phyloP scores from a whole-genome alignment of 1,284 basidiomycete genomes.

The Trametes polyzona region DNA sequence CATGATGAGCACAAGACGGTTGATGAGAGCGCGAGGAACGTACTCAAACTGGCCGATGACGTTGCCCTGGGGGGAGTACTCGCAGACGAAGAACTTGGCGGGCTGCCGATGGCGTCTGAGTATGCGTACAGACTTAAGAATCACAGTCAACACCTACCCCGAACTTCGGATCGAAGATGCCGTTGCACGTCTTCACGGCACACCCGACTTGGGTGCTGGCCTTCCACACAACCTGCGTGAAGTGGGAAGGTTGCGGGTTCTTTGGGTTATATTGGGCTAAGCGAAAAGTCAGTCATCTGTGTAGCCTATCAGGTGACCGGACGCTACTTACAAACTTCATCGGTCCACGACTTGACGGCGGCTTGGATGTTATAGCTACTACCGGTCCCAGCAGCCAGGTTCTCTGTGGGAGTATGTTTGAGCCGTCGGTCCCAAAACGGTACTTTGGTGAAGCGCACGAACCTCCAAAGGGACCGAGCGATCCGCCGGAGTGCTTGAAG shows the following conservation, averaged over 20 bases:
- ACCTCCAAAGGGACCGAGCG: slow-evolving; percentile 65
- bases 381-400: slow-evolving; percentile 70
- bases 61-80: slow-evolving; percentile 68
- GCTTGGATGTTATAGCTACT: slow-evolving; percentile 47
- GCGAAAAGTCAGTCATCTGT: neutral
- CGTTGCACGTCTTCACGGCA: slow-evolving; percentile 54
- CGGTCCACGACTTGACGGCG: slow-evolving; percentile 62
- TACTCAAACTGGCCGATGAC: slow-evolving; percentile 64
- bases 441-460: slow-evolving; percentile 20
- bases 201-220: slow-evolving; percentile 64
- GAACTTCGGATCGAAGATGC: slow-evolving; percentile 54
- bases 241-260: slow-evolving; percentile 67
- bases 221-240: slow-evolving; percentile 77
- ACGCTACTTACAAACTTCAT: slow-evolving; percentile 52
- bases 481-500: slow-evolving; percentile 67
- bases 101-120: no score
- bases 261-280: slow-evolving; percentile 59
- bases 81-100: slow-evolving; percentile 67
- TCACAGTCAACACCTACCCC: slow-evolving; percentile 49
- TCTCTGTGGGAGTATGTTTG: slow-evolving; percentile 48
- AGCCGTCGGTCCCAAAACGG: neutral
- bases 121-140: no score
- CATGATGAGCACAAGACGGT: neutral
- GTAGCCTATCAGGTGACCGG: neutral
- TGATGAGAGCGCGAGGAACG: slow-evolving; percentile 32